Evolutionary conservation across 2,329 filamentous ascomycete genomes (phyloP).

Genomic region (Salinomyces thailandicus): DNA sequence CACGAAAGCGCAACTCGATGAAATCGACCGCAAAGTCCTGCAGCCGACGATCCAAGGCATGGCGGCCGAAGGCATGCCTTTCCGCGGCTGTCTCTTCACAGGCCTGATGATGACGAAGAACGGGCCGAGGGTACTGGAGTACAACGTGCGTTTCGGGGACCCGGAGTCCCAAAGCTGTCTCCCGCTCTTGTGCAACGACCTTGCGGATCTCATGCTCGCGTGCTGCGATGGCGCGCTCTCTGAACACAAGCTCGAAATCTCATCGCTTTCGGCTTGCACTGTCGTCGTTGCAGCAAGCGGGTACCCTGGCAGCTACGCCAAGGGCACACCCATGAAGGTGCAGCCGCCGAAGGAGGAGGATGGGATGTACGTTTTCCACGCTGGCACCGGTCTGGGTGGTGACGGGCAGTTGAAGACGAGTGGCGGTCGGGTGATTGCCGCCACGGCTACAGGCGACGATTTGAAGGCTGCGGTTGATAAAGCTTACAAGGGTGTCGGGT

Average conservation of each 20-base stretch:
- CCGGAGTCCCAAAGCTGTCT: conserved; percentile 84
- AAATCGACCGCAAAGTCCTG: conserved; percentile 72
- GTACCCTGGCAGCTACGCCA: conserved; percentile 77
- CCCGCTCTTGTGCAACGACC: conserved; percentile 71
- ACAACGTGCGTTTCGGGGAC: conserved; percentile 88
- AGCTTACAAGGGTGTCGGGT: conserved; percentile 74
- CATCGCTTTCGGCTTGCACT: conserved; percentile 62
- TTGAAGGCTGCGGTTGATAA: conserved; percentile 74
- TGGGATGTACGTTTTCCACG: conserved; percentile 73
- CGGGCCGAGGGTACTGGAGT: conserved; percentile 77
- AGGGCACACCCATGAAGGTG: conserved; percentile 57
- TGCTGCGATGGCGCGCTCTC: conserved; percentile 67
- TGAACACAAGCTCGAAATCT: conserved; percentile 25
- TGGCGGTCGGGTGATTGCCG: conserved; percentile 85
- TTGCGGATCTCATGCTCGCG: conserved; percentile 80
- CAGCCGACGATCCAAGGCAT: conserved; percentile 84
- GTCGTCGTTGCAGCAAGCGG: conserved; percentile 90
- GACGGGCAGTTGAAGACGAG: conserved; percentile 59
- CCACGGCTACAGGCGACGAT: conserved; percentile 66
- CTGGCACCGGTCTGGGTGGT: conserved; percentile 61
- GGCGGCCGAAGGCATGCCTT: conserved; percentile 61
- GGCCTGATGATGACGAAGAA: conserved; percentile 84
- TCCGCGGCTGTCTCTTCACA: conserved; percentile 69
- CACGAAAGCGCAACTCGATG: conserved; percentile 54
- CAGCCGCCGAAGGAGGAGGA: conserved; percentile 39